Evolutionary conservation across 225 moss, liverwort and hornwort genomes (phyloP).

Genomic region (Takakia lepidozioides): DNA sequence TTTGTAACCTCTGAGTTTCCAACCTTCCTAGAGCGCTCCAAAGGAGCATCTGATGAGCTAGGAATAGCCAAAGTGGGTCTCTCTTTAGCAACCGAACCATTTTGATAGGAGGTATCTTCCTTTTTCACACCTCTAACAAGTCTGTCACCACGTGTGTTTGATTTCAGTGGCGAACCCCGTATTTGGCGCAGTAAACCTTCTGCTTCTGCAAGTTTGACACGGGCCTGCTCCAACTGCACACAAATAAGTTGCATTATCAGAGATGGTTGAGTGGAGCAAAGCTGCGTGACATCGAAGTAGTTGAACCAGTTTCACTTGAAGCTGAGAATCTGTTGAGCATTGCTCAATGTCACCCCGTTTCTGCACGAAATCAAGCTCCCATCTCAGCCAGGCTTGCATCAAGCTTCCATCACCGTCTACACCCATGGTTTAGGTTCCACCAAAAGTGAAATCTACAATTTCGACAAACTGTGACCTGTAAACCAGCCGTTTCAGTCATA

Average conservation of each 20-base stretch:
- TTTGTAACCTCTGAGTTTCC: no score
- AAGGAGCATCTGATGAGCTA: slow-evolving; percentile 10
- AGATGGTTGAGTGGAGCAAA: no score
- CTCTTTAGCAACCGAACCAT: slow-evolving; percentile 9
- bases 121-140: slow-evolving; percentile 15
- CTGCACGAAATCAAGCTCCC: no score
- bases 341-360: no score
- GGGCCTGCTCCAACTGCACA: slow-evolving; percentile 38
- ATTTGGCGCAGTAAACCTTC: slow-evolving; percentile 24
- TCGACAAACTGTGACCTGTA: no score
- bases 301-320: not conserved
- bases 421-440: no score
- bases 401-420: no score
- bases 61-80: slow-evolving; percentile 4
- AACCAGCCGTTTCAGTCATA: no score
- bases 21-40: slow-evolving; percentile 9
- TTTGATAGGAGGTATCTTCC: slow-evolving; percentile 12
- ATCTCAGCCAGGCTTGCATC: no score
- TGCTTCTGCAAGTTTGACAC: slow-evolving; percentile 32
- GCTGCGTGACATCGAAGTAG: slow-evolving; percentile 7
- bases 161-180: slow-evolving; percentile 9
- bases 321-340: not conserved
- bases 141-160: slow-evolving; percentile 12
- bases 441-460: no score
- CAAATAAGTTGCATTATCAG: no score